Base-by-base conservation (phyloP, 192 early-diverging fungal genomes). In the Gonapodya sp. region DNA sequence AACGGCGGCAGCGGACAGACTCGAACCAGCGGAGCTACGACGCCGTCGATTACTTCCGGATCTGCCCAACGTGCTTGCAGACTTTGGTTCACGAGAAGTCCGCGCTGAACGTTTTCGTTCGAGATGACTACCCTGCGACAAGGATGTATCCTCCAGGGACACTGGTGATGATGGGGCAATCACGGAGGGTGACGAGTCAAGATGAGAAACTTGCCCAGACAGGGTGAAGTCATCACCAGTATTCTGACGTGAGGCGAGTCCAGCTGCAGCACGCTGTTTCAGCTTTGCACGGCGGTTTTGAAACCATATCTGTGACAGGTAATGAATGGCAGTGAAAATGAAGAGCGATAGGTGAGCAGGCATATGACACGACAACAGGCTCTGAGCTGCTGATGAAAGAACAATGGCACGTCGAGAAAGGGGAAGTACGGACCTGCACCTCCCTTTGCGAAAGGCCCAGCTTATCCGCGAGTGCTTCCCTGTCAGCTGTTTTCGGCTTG, bases 261-360 rank as follows among this genome's bases (percentile, higher is more conserved):
- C 8, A 24, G 46, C 8, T 8, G 46, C 46, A 64, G 46, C 46
- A 64, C 46, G 46, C 46, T 64, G 46, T 24, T 64, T 64, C 8
- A 64, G 75, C 31, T 77, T 77, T 8, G 75, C 75, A 34, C 75
- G 75, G 75, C 75, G 75, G 31, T 77, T 77, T 34, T 77, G 75
- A 33, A 77, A 77, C 75, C 75, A 77, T 18, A 77, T 34, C 75
- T 77, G 31, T 32, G 18, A 33, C 75, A 77, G 8, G 30, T 8
- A 16, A 31, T 77, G 75, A 64, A 16, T 16, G 24, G 46, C 46
- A 64, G 46, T 24, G 24, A 64, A 8, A 64, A 64, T n/a, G n/a
- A n/a, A n/a, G n/a, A n/a, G n/a, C n/a, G n/a, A n/a, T n/a, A n/a
- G n/a, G n/a, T n/a, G n/a, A n/a, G n/a, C n/a, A n/a, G n/a, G n/a